Percentiles rank a stretch among this genome's conserved stretches.
These are phyloP conservation scores for Stachybotrys chlorohalonatus DNA, from an alignment of 2,329 filamentous ascomycete genomes.

Conservation along the genomic window DNA sequence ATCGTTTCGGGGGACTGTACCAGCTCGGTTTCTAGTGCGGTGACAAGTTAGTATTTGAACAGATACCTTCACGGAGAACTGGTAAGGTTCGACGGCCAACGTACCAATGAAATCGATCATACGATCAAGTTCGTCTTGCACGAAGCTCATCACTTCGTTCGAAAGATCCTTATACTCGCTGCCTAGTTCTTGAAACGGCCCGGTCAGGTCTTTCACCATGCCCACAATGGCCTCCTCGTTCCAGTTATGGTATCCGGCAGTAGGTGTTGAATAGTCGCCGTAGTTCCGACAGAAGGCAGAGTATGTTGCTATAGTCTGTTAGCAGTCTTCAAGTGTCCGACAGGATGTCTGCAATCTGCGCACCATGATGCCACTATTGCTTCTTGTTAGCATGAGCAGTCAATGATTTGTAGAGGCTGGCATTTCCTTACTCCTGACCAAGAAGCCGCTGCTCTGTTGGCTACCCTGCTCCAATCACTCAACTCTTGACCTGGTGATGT, in stretches of 20 bases:
- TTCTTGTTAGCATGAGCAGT: background rate
- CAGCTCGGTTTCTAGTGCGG: background rate
- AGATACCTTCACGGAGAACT: background rate
- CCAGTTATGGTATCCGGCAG: slow-evolving; percentile 25
- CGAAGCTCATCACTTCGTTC: background rate
- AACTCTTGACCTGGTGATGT: background rate
- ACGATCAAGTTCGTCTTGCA: background rate
- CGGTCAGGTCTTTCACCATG: slow-evolving; percentile 24
- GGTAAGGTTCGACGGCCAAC: background rate
- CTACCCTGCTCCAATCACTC: no score
- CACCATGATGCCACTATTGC: slow-evolving; percentile 18
- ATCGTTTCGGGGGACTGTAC: background rate
- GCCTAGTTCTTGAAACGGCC: slow-evolving; percentile 20
- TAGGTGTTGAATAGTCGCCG: slow-evolving; percentile 22
- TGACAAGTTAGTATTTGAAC: background rate
- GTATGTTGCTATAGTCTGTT: slow-evolving; percentile 19
- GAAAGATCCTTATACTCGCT: slow-evolving; percentile 1
- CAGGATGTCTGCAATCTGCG: background rate
- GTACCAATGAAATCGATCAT: background rate
- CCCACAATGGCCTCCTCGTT: slow-evolving; percentile 31
- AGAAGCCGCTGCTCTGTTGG: no score
- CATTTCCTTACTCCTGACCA: background rate
- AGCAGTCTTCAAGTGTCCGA: background rate
- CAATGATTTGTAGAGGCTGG: background rate
- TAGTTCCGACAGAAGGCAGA: slow-evolving; percentile 32